Evolutionary conservation across 495 filamentous ascomycete species (phyloP).

Genomic region (Melanomma pulvis-pyrius): DNA sequence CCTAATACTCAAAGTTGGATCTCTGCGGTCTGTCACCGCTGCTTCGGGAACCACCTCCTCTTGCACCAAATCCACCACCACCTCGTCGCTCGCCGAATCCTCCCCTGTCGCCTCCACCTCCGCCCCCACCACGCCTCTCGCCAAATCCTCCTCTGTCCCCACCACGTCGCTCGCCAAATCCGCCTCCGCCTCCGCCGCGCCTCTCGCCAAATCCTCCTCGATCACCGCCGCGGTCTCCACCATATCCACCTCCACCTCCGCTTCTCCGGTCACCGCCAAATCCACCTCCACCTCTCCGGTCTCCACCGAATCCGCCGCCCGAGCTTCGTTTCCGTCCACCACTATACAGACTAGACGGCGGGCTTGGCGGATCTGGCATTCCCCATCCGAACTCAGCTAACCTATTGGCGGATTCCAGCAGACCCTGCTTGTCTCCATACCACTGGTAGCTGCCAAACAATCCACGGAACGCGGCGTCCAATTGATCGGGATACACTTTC

Average conservation of each 20-base stretch:
- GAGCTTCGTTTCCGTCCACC: slow-evolving; percentile 7
- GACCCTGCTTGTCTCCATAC: slow-evolving; percentile 32
- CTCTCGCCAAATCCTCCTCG: slow-evolving; percentile 1
- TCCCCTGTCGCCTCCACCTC: slow-evolving; percentile 6
- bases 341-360: slow-evolving; percentile 6
- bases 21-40: neutral
- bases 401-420: slow-evolving; percentile 25
- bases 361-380: slow-evolving; percentile 39
- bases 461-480: slow-evolving; percentile 57
- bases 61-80: slow-evolving; percentile 2
- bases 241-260: slow-evolving; percentile 20
- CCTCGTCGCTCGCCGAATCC: slow-evolving; percentile 2
- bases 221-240: neutral
- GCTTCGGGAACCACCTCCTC: neutral
- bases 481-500: slow-evolving; percentile 45
- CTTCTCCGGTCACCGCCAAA: slow-evolving; percentile 17
- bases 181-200: slow-evolving; percentile 2
- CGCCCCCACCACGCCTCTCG: slow-evolving; percentile 6
- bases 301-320: slow-evolving; percentile 44
- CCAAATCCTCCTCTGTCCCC: neutral
- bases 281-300: slow-evolving; percentile 13
- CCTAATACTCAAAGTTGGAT: slow-evolving; percentile 15
- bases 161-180: neutral
- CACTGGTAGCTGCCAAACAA: slow-evolving; percentile 38
- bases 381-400: slow-evolving; percentile 35